These are phyloP conservation scores for Phaeodactylum tricornutum DNA, from an alignment of 108 stramenopile species.

Conservation along the genomic window DNA sequence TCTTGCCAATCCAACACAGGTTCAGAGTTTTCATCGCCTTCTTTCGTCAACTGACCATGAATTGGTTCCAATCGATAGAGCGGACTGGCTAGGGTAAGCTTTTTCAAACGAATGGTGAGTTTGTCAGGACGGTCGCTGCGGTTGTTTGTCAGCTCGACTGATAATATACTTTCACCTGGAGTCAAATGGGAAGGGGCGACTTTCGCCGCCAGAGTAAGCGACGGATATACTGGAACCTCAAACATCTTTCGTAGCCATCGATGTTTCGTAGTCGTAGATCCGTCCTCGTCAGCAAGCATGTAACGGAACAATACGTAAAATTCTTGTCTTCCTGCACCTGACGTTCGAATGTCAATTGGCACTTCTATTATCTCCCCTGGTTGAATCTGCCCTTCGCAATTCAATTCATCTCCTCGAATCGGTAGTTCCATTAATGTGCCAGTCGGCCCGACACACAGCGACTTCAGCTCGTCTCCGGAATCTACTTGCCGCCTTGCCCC, in stretches of 20 bases:
- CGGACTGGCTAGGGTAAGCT: slow-evolving; percentile 60
- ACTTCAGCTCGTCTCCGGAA: slow-evolving; percentile 8
- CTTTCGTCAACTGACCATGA: slow-evolving; percentile 48
- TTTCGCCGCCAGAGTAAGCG: slow-evolving; percentile 49
- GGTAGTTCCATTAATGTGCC: slow-evolving; percentile 71
- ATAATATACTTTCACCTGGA: slow-evolving; percentile 50
- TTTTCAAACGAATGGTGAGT: slow-evolving; percentile 41
- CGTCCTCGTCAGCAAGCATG: slow-evolving; percentile 28
- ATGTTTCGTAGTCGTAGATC: slow-evolving; percentile 2
- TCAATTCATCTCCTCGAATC: slow-evolving; percentile 11
- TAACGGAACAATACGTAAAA: slow-evolving; percentile 80
- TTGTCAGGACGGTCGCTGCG: slow-evolving; percentile 62
- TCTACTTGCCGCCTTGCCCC: neutral
- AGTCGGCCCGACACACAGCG: slow-evolving; percentile 65
- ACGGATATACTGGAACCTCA: slow-evolving; percentile 66
- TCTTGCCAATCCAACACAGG: slow-evolving; percentile 75
- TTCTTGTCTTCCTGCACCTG: slow-evolving; percentile 51
- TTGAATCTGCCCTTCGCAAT: slow-evolving; percentile 25
- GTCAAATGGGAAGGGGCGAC: slow-evolving; percentile 47
- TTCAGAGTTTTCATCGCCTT: too few species aligned
- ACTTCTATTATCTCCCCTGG: slow-evolving; percentile 70
- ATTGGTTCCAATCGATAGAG: slow-evolving; percentile 45
- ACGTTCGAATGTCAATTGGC: slow-evolving; percentile 61
- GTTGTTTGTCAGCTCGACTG: slow-evolving; percentile 73
- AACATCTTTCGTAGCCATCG: slow-evolving; percentile 68